Percentiles rank a stretch among this genome's conserved stretches.
These are phyloP conservation scores for Barbatosphaeria neglecta DNA, from an alignment of 495 filamentous ascomycete genomes.

Conservation along the genomic window DNA sequence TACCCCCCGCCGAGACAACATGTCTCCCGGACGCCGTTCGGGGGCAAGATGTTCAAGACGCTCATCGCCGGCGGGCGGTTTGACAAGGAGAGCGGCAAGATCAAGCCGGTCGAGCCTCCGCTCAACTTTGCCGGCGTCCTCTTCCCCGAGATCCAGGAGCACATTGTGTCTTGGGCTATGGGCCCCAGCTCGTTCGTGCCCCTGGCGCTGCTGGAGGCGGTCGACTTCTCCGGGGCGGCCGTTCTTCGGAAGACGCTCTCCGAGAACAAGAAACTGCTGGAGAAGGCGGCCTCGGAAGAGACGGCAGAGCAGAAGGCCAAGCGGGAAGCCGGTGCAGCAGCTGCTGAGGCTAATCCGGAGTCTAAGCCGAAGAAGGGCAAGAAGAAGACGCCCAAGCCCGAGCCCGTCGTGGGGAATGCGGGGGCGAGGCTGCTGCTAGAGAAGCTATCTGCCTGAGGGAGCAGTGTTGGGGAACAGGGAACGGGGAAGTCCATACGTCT, in stretches of 20 bases:
- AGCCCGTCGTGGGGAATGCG: constrained; percentile 33
- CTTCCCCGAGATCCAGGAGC: constrained; percentile 62
- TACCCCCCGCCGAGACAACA: constrained; percentile 33
- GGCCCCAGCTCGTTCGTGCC: constrained; percentile 73
- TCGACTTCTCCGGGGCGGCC: constrained; percentile 56
- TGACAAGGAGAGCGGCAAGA: constrained; percentile 53
- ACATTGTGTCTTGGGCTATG: constrained; percentile 76
- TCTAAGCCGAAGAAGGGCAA: constrained; percentile 27
- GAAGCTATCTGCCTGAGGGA: constrained; percentile 17
- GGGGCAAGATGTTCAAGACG: constrained; percentile 80
- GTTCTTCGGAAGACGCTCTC: constrained; percentile 55
- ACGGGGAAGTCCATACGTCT: too few relatives aligned
- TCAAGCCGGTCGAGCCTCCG: constrained; percentile 61
- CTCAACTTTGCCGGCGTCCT: constrained; percentile 68
- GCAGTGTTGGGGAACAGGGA: neutral
- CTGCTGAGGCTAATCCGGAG: constrained; percentile 13
- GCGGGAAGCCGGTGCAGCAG: constrained; percentile 15
- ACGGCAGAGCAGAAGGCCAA: constrained; percentile 24
- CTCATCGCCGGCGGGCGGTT: constrained; percentile 79
- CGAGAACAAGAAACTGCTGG: constrained; percentile 39
- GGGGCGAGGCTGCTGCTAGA: constrained; percentile 44
- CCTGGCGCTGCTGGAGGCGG: constrained; percentile 65
- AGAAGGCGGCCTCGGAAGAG: constrained; percentile 37
- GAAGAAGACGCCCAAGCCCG: constrained; percentile 24
- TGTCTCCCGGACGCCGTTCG: constrained; percentile 47